Evolutionary conservation across 148 eudicot species (phyloP).

Genomic region (Rhododendron vialii): DNA sequence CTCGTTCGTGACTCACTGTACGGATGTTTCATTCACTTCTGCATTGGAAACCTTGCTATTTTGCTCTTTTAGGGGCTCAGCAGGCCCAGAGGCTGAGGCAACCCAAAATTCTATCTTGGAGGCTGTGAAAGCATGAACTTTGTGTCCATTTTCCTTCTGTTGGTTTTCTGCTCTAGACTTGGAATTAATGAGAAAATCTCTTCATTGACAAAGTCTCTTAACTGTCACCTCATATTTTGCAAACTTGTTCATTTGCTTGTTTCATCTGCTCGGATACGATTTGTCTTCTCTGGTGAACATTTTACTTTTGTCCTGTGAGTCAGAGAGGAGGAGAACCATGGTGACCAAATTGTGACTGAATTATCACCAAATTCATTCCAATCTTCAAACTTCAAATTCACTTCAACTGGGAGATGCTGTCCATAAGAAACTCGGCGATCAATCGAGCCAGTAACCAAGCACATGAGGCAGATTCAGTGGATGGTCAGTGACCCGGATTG

Average conservation of each 20-base stretch:
- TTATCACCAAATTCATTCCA: background rate
- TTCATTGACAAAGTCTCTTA: background rate
- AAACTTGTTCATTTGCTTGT: too few relatives aligned
- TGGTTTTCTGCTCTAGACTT: too few relatives aligned
- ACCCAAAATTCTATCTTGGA: too few relatives aligned
- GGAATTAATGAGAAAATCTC: background rate
- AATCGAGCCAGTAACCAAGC: background rate
- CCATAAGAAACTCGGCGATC: background rate
- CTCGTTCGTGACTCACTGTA: conserved; percentile 79
- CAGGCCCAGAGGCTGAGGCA: too few relatives aligned
- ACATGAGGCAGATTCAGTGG: background rate
- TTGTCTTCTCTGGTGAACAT: background rate
- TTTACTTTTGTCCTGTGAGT: background rate
- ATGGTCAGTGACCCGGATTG: too few relatives aligned
- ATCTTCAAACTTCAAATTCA: background rate
- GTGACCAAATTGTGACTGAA: background rate
- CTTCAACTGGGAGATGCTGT: background rate
- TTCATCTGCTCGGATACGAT: background rate
- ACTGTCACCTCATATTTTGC: too few relatives aligned
- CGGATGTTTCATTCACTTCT: conserved; percentile 73
- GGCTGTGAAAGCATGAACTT: too few relatives aligned
- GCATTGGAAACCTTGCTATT: too few relatives aligned
- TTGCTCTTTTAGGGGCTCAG: too few relatives aligned
- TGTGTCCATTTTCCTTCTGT: too few relatives aligned
- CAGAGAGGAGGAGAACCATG: background rate